Conservation (phyloP, 371 early-diverging fungal species). For the Zopfochytrium polystomum region DNA sequence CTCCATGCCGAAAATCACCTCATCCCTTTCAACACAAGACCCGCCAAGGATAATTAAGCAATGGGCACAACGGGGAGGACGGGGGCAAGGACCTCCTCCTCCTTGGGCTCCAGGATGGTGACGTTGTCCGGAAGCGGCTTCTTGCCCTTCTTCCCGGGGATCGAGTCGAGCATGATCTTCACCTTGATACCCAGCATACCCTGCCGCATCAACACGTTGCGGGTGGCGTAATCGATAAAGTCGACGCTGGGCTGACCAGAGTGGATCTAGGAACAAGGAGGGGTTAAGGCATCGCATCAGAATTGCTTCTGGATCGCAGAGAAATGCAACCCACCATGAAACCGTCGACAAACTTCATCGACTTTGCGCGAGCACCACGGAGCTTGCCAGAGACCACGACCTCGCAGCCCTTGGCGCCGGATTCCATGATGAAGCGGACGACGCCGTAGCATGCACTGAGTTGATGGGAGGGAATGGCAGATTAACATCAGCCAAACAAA, state of each 20-base stretch:
- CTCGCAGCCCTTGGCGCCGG: constrained; percentile 99
- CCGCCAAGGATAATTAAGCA: no score
- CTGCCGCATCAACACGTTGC: constrained; percentile 98
- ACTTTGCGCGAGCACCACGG: constrained; percentile 99
- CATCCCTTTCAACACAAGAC: no score
- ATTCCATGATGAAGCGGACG: constrained; percentile 98
- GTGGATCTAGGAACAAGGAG: no score
- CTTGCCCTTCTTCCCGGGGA: constrained; percentile 97
- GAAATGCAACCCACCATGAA: no score
- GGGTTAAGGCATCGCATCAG: constrained; percentile 9
- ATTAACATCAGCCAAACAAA: not conserved
- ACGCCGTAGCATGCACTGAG: constrained; percentile 97
- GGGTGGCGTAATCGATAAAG: constrained; percentile 96
- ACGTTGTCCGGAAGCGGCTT: constrained; percentile 96
- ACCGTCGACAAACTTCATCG: constrained; percentile 99
- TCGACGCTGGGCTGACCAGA: constrained; percentile 98
- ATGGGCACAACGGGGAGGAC: constrained; percentile 40
- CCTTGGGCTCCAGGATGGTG: constrained; percentile 94
- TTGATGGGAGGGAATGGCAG: no score
- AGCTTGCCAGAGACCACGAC: constrained; percentile 99
- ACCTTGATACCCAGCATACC: constrained; percentile 99
- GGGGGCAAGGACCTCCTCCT: constrained; percentile 60
- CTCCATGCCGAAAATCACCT: no score
- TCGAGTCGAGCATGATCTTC: constrained; percentile 98
- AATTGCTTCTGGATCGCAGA: constrained; percentile 19